Evolutionary conservation across 495 filamentous ascomycete species (phyloP).

Genomic region (Aspergillus sclerotiicarbonarius): DNA sequence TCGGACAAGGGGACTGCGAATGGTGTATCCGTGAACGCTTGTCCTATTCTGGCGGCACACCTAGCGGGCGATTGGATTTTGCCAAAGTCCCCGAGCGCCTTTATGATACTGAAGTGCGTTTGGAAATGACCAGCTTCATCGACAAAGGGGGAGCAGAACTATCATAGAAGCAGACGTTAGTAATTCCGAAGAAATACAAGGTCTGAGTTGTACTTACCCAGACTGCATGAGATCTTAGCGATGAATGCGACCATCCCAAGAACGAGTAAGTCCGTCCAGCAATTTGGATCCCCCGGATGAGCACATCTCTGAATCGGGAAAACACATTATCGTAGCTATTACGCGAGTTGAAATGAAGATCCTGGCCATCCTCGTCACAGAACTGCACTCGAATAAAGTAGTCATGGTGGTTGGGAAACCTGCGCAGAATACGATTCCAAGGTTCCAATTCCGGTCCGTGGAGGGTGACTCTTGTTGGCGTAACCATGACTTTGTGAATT

Average conservation of each 20-base stretch:
- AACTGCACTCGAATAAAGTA: conserved; percentile 72
- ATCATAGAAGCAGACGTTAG: background rate
- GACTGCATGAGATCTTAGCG: conserved; percentile 62
- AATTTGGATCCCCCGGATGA: conserved; percentile 57
- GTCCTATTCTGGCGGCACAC: conserved; percentile 79
- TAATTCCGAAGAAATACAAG: background rate
- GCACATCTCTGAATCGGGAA: conserved; percentile 55
- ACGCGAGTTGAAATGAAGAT: conserved; percentile 54
- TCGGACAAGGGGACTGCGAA: conserved; percentile 37
- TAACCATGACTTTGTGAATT: conserved; percentile 63
- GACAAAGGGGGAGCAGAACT: conserved; percentile 67
- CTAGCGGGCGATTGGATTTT: conserved; percentile 64
- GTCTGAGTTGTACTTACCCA: conserved; percentile 35
- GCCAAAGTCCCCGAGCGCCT: conserved; percentile 62
- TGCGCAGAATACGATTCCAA: conserved; percentile 72
- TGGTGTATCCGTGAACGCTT: conserved; percentile 76
- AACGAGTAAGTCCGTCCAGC: conserved; percentile 64
- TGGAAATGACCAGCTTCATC: conserved; percentile 37
- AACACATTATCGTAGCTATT: conserved; percentile 52
- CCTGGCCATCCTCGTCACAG: conserved; percentile 68
- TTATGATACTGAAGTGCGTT: conserved; percentile 54
- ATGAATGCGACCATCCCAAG: conserved; percentile 80
- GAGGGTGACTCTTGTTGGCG: conserved; percentile 65
- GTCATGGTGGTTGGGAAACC: conserved; percentile 59
- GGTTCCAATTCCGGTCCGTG: conserved; percentile 68